Evolutionary conservation across 163 green algal genomes (phyloP), one percentile per base, ranked within the genome.

Genomic region (Scenedesmus sp.): DNA sequence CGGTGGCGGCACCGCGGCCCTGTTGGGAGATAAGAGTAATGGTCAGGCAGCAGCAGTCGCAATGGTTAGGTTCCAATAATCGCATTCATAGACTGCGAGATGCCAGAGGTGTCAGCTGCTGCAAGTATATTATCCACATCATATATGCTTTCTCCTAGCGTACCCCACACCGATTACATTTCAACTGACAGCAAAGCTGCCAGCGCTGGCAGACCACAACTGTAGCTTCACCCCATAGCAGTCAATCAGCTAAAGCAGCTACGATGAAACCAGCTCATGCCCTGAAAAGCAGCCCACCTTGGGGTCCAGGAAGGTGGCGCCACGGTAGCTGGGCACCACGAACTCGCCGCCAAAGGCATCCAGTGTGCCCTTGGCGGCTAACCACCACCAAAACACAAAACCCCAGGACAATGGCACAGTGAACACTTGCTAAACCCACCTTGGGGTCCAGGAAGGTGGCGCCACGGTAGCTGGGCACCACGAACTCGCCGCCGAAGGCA

Each of bases 401-500:
- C 66, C 66, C 66, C 64, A 73, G 20, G 10, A 10, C 18, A 23
- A 0, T 5, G 18, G 10, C 64, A 10, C 20, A 18, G 12, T 23
- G 4, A 3, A 10, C 64, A 73, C 64, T 52, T 6, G 46, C 1
- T 52, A 64, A 64, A 64, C 88, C 12, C 76, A 96, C 95, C 97
- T 99, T 99, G 94, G 98, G 98, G 98, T 99, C 98, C 66, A 99
- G 96, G 98, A 99, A 99, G 91, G 98, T 97, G 3, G 98, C 97
- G 82, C 98, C 98, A 86, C 98, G 96, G 98, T 99, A 99, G 10
- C 98, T 99, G 26, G 98, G 98, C 88, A 99, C 98, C 1, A 94
- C 90, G 94, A 99, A 99, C 93, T 99, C 97, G 82, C 98, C 98
- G 84, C 97, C 97, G 96, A 99, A 99, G 82, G 95, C 95, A 79